Evolutionary conservation across 78 protist genomes (phyloP).

Genomic region (Protostelium mycophagum): DNA sequence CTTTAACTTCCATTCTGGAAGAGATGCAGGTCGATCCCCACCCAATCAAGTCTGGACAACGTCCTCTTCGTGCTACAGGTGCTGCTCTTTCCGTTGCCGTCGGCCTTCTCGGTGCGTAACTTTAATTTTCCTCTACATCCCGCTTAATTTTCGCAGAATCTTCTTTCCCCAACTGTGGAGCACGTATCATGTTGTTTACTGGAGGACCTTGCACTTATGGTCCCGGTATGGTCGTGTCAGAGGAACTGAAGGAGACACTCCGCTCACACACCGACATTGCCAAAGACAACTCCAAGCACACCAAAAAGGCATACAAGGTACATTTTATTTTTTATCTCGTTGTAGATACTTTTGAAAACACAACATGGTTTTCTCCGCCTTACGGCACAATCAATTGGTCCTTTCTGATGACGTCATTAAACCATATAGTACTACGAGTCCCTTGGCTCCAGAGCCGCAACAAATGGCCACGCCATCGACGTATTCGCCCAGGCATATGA

Average conservation of each 20-base stretch:
- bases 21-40: conserved; percentile 90
- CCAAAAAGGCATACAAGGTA: conserved; percentile 55
- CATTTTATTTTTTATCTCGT: conserved; percentile 2
- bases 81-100: conserved; percentile 90
- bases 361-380: background rate
- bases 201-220: conserved; percentile 96
- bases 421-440: conserved; percentile 16
- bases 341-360: background rate
- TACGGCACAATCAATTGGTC: background rate
- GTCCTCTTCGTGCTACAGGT: conserved; percentile 89
- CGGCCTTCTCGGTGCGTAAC: conserved; percentile 60
- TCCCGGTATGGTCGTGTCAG: conserved; percentile 78
- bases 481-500: conserved; percentile 81
- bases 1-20: conserved; percentile 81
- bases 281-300: conserved; percentile 65
- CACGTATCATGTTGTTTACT: conserved; percentile 83
- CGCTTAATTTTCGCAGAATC: conserved; percentile 18
- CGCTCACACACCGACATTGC: conserved; percentile 86
- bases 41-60: conserved; percentile 74
- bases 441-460: conserved; percentile 61
- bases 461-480: conserved; percentile 79
- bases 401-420: background rate
- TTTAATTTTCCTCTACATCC: background rate
- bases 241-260: conserved; percentile 73
- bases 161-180: conserved; percentile 74